phyloP scores from a whole-genome alignment of 1,284 basidiomycete species.

The Boletus semigastroideus region DNA sequence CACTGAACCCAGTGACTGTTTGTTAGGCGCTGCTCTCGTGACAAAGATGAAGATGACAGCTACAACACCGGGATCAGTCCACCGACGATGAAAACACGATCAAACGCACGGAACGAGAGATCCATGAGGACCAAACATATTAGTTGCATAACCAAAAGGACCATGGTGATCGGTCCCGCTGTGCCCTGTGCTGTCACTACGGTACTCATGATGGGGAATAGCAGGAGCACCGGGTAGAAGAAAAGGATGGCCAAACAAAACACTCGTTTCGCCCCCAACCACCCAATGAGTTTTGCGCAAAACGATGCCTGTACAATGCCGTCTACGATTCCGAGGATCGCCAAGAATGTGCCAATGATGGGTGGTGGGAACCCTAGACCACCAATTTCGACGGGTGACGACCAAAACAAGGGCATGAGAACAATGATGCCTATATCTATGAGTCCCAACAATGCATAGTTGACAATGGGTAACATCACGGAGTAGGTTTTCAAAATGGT shows the following conservation, averaged over 20 bases:
- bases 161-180: background rate
- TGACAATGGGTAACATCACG: conserved; percentile 60
- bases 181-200: conserved; percentile 14
- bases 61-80: background rate
- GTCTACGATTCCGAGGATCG: conserved; percentile 55
- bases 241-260: too few relatives aligned
- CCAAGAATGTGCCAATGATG: conserved; percentile 58
- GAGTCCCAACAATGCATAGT: conserved; percentile 36
- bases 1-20: conserved; percentile 42
- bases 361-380: conserved; percentile 65
- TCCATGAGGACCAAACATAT: too few relatives aligned
- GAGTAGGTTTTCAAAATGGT: conserved; percentile 34
- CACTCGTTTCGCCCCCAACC: too few relatives aligned
- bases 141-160: background rate
- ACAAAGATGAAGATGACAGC: background rate
- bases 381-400: conserved; percentile 44
- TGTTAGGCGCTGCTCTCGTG: conserved; percentile 7
- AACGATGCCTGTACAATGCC: conserved; percentile 37
- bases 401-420: conserved; percentile 59
- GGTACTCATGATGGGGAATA: conserved; percentile 56
- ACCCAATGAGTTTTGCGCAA: too few relatives aligned
- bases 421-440: conserved; percentile 65
- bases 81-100: too few relatives aligned
- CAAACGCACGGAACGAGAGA: too few relatives aligned
- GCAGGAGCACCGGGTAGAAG: conserved; percentile 48